Base-by-base conservation (phyloP, 306 rosid species). In the Cucurbita maxima region DNA sequence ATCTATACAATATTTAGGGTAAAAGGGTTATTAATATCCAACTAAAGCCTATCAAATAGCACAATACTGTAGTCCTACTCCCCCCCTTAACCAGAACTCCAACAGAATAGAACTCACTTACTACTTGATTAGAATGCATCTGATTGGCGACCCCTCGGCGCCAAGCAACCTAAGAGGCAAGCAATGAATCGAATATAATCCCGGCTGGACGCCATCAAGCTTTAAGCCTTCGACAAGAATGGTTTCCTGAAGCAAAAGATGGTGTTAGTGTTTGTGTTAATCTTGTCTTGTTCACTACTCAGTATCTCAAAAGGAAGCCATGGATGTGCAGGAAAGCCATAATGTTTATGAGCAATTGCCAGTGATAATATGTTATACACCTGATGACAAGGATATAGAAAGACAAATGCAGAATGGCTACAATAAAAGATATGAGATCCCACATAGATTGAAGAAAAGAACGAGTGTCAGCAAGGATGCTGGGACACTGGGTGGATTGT, bases 101-200 rank as follows among this genome's bases (percentile, higher is more conserved):
- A 44, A n/a, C 11, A 48, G 14, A 48, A 47, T 51, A 50, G 38
- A 72, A 51, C 43, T 25, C 41, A 8, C 71, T 63, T 77, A 56
- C 75, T 81, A 80, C 80, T 84, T 83, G 20, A 85, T 90, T 47
- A 88, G 83, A 81, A 90, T 88, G 90, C 94, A 86, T 77, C 96
- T 81, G 11, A 82, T 83, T 53, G 92, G 94, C 52, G 91, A 87
- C 75, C 96, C 94, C 79, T 88, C 94, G 0, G 92, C 87, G 68
- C 94, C 94, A 60, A 86, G 61, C 94, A 90, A 88, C 87, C 96
- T 81, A 41, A 86, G 89, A 78, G 91, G 92, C 54, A 90, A 81
- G 85, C 94, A 90, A 61, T 86, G 88, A 73, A 90, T 84, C 3
- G 83, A 74, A 78, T 90, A 86, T 52, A 82, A 18, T 76, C 92